Evolutionary conservation across 2,329 filamentous ascomycete species (phyloP).

Genomic region (Leptodontidium sp.): DNA sequence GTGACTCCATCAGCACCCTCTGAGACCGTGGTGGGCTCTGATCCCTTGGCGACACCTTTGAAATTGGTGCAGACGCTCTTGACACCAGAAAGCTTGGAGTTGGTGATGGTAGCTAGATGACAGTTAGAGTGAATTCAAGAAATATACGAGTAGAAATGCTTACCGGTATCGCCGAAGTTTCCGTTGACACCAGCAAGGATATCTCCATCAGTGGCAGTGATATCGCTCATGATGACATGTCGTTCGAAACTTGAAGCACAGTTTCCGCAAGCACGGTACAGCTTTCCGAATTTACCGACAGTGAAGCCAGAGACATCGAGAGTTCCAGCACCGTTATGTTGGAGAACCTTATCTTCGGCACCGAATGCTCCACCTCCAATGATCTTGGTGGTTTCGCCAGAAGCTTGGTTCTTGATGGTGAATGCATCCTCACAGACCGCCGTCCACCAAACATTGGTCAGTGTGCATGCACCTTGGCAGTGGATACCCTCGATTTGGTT

Average conservation of each 20-base stretch:
- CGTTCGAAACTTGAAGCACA: slow-evolving; percentile 47
- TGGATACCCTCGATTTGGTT: slow-evolving; percentile 47
- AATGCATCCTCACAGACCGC: slow-evolving; percentile 42
- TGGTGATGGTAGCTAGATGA: slow-evolving; percentile 49
- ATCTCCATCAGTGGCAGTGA: slow-evolving; percentile 51
- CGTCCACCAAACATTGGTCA: slow-evolving; percentile 43
- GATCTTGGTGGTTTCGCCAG: slow-evolving; percentile 51
- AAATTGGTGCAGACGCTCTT: slow-evolving; percentile 41
- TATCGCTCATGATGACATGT: slow-evolving; percentile 51
- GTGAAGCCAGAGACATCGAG: slow-evolving; percentile 49
- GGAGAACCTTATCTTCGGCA: slow-evolving; percentile 51
- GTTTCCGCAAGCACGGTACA: slow-evolving; percentile 60
- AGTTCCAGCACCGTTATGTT: slow-evolving; percentile 54
- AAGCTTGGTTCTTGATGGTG: slow-evolving; percentile 38
- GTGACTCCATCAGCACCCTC: slow-evolving; percentile 50
- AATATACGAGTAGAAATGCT: background rate
- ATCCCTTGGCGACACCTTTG: slow-evolving; percentile 48
- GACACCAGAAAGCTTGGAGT: slow-evolving; percentile 46
- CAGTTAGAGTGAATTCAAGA: slow-evolving; percentile 35
- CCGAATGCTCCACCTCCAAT: slow-evolving; percentile 54
- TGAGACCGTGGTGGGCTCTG: slow-evolving; percentile 51
- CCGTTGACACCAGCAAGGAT: slow-evolving; percentile 36
- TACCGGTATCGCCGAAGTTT: slow-evolving; percentile 57
- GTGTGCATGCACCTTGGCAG: slow-evolving; percentile 40
- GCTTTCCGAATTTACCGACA: slow-evolving; percentile 55